Base-by-base conservation (phyloP, 1,284 basidiomycete species). In the Ceratobasidium sp. region DNA sequence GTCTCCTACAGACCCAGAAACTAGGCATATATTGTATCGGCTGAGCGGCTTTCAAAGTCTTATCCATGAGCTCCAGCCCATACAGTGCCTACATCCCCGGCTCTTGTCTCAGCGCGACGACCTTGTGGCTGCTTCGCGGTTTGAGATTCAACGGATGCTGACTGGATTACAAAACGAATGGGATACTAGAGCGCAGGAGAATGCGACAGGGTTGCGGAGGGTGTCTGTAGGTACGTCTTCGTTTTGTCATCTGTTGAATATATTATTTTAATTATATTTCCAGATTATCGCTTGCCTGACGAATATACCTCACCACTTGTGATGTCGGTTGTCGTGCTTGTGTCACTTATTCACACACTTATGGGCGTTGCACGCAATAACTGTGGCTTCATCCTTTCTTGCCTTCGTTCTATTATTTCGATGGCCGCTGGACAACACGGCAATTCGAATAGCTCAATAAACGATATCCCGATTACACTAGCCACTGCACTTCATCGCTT, bases 1-100 rank as follows among this genome's bases (percentile, higher is more conserved):
- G 23, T 61, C 59, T 38, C 59, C 59, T 38, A 61, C 59, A 9
- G 59, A 61, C 26, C 59, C 59, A 61, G 59, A 33, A 61, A 38
- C 59, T 38, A 12, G 59, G 20, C 59, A 61, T 38, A 61, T 42
- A 38, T 20, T 61, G 26, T 38, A 61, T 20, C 9, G 59, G 38
- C 17, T 61, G 13, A 33, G 59, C 3, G 59, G 59, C 28, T 42
- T 61, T 15, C 59, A 61, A n/a, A 42, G 59, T 42, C 26, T 61
- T 61, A 33, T 61, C 59, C 28, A 33, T 15, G 59, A 61, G 26
- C 59, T 61, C 13, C 59, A 28, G 33, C 3, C 26, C 13, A 42
- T 61, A 38, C 33, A 38, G 23, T 61, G 59, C 28, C n/a, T 61
- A 20, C 59, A 61, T 28, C 59, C 59, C 28, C 28, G 26, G 10